Conservation (phyloP, 768 basidiomycete genomes). For the Candolleomyces efflorescens region DNA sequence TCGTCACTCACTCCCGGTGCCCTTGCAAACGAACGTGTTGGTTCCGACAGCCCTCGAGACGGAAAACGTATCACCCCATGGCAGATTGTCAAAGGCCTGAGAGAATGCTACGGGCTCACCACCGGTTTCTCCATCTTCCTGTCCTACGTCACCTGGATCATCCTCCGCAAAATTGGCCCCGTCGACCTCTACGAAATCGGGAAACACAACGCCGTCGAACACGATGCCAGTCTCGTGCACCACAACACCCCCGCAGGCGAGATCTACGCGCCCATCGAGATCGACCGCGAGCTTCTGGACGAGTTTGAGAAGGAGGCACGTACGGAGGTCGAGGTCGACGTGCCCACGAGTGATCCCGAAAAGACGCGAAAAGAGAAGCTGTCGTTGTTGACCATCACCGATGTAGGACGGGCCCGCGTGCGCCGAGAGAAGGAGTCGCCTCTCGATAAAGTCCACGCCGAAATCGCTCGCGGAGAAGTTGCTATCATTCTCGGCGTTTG, state of each 20-base stretch:
- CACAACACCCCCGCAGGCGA: slow-evolving; percentile 34
- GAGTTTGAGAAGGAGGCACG: slow-evolving; percentile 31
- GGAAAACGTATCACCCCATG: slow-evolving; percentile 45
- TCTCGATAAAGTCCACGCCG: slow-evolving; percentile 44
- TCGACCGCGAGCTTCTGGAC: slow-evolving; percentile 34
- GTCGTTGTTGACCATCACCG: slow-evolving; percentile 31
- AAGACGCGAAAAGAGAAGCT: slow-evolving; percentile 14
- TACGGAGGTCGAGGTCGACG: slow-evolving; percentile 21
- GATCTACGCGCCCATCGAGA: slow-evolving; percentile 40
- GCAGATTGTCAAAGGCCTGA: slow-evolving; percentile 38
- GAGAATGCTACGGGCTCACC: slow-evolving; percentile 49
- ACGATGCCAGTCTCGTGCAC: slow-evolving; percentile 60
- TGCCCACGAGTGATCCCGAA: background rate
- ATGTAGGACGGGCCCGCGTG: slow-evolving; percentile 48
- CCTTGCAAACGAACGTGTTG: background rate
- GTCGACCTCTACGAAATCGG: slow-evolving; percentile 38
- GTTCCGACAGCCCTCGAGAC: slow-evolving; percentile 40
- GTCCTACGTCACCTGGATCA: slow-evolving; percentile 38
- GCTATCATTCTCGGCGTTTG: slow-evolving; percentile 59
- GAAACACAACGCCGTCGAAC: slow-evolving; percentile 49
- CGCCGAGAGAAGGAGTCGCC: slow-evolving; percentile 45
- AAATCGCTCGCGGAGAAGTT: slow-evolving; percentile 68
- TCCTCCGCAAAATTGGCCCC: slow-evolving; percentile 37
- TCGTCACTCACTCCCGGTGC: background rate
- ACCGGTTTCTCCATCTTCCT: slow-evolving; percentile 43